These are phyloP conservation scores for Oryza glaberrima DNA, from an alignment of 176 grass and related monocot genomes.

Conservation along the genomic window DNA sequence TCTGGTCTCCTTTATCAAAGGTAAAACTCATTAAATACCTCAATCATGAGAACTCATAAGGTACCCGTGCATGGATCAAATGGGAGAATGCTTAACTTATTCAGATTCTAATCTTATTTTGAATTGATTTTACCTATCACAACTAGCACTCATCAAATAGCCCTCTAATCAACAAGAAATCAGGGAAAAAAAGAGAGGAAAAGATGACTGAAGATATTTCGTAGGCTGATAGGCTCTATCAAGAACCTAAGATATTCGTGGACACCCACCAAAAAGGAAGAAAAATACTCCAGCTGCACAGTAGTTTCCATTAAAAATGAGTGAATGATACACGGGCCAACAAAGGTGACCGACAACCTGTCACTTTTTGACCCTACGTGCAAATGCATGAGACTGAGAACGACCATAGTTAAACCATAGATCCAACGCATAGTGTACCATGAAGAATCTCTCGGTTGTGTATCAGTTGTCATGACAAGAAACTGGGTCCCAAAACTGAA, in stretches of 20 bases:
- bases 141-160: slow-evolving; percentile 5
- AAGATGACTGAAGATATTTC: slow-evolving; percentile 38
- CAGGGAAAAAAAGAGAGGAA: neutral
- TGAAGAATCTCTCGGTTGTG: slow-evolving; percentile 14
- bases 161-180: neutral
- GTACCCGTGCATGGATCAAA: neutral
- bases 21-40: slow-evolving; percentile 23
- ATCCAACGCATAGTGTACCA: slow-evolving; percentile 19
- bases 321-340: slow-evolving; percentile 29
- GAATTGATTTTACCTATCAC: slow-evolving; percentile 15
- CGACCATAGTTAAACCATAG: slow-evolving; percentile 4
- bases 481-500: slow-evolving; percentile 2
- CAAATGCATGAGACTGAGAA: slow-evolving; percentile 16
- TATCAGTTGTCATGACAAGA: neutral
- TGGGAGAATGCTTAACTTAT: neutral
- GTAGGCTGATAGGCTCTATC: slow-evolving; percentile 37
- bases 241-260: slow-evolving; percentile 43
- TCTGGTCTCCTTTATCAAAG: slow-evolving; percentile 29
- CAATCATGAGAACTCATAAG: slow-evolving; percentile 14
- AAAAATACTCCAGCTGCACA: slow-evolving; percentile 14
- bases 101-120: neutral
- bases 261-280: neutral
- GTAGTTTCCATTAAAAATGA: slow-evolving; percentile 27
- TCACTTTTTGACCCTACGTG: slow-evolving; percentile 37
- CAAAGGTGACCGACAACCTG: slow-evolving; percentile 39